Base-by-base conservation (phyloP, 306 rosid genomes). In the Vicia villosa region DNA sequence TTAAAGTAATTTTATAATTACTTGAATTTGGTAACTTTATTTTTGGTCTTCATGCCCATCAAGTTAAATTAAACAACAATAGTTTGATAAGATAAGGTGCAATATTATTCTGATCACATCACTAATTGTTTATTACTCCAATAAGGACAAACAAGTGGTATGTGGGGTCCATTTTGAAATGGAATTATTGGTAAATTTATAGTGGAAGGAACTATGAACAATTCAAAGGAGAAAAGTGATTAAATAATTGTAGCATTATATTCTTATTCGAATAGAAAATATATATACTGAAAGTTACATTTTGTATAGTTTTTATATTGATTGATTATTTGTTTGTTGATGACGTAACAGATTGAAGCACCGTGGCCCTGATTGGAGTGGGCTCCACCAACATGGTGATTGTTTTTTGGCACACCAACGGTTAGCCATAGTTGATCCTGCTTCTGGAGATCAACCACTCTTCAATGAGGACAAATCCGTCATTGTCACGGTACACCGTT, bases 341-440 rank as follows among this genome's bases (percentile, higher is more conserved):
- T 60, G 56, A 7, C 30, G 72, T 63, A 10, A 72, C 71, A 95
- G 97, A 70, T 79, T 95, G 95, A 91, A 86, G 87, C 97, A 95
- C 80, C 96, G 96, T 69, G 99, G 97, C 0, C 97, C 97, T 8
- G 99, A 95, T 19, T 95, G 97, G 99, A 91, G 99, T 82, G 97
- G 97, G 26, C 80, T 95, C 13, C 89, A 95, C 47, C 96, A 91
- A 73, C 86, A 89, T 47, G 89, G 86, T 28, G 96, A 95, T 40
- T 89, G 87, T 61, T 95, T 72, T 19, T 83, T 95, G 84, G 89
- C 99, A 14, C 99, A 95, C 80, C 99, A 95, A 82, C 87, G 97
- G 74, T 71, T 95, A 55, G 99, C 97, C 40, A 86, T 95, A 32
- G 84, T 95, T 68, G 99, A 89, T 80, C 99, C 97, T 61, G 96